Conservation (phyloP, 495 filamentous ascomycete genomes). For the Aspergillus incahuasiensis region DNA sequence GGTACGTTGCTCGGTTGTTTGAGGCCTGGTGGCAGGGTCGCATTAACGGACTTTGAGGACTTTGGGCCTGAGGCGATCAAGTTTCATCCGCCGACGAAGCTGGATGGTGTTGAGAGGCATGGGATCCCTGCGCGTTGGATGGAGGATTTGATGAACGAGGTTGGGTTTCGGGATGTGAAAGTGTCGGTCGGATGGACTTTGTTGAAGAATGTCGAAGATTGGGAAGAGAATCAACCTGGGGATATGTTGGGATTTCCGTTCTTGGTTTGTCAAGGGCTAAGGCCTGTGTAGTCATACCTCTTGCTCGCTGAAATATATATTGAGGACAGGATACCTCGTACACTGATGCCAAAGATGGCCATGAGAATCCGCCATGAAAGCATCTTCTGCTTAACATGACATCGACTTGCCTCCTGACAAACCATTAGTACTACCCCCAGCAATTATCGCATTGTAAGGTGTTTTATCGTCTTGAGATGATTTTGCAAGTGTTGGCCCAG, state of each 20-base stretch:
- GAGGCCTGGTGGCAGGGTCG: conserved; percentile 38
- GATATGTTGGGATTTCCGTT: conserved; percentile 47
- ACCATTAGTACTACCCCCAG: too few relatives aligned
- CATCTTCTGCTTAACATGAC: too few relatives aligned
- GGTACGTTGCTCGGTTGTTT: conserved; percentile 38
- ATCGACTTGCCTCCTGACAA: too few relatives aligned
- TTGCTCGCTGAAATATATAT: not conserved
- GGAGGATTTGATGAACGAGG: conserved; percentile 32
- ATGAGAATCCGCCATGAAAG: too few relatives aligned
- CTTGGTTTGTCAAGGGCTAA: conserved; percentile 42
- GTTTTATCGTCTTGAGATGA: too few relatives aligned
- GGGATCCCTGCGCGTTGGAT: conserved; percentile 42
- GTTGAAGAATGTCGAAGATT: conserved; percentile 42
- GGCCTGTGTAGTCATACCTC: not conserved
- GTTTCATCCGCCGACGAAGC: conserved; percentile 48
- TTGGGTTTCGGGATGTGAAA: conserved; percentile 43
- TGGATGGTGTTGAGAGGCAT: conserved; percentile 52
- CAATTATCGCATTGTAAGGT: too few relatives aligned
- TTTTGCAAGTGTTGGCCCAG: too few relatives aligned
- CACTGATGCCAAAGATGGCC: too few relatives aligned
- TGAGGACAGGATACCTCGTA: too few relatives aligned
- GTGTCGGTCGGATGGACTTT: conserved; percentile 41
- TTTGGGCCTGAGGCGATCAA: conserved; percentile 46
- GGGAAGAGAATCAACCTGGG: conserved; percentile 24
- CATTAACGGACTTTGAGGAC: conserved; percentile 55